phyloP scores from a whole-genome alignment of 1,139 yeast species.

The Pneumocystis canis region DNA sequence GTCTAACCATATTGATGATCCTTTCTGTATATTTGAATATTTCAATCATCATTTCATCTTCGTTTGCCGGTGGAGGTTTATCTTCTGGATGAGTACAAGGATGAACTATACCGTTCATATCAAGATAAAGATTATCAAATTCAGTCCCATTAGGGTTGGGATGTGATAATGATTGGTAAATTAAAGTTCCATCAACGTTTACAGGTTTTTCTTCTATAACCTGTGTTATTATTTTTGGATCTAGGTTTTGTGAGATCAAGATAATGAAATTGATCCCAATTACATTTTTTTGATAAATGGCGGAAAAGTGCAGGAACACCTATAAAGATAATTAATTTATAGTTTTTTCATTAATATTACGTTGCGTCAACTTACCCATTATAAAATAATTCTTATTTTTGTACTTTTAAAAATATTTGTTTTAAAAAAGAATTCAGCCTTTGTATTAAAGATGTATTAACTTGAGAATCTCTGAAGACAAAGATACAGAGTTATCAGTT shows the following conservation, averaged over 20 bases:
- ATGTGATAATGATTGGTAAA: slow-evolving; percentile 53
- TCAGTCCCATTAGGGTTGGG: slow-evolving; percentile 88
- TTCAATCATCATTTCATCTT: slow-evolving; percentile 87
- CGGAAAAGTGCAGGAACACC: slow-evolving; percentile 94
- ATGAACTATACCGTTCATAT: slow-evolving; percentile 96
- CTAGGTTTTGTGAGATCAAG: background rate
- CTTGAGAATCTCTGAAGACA: background rate
- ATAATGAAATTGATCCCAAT: background rate
- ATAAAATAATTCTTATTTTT: background rate
- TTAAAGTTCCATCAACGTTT: slow-evolving; percentile 37
- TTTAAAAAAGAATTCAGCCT: background rate
- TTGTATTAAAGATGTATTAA: background rate
- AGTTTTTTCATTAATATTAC: background rate
- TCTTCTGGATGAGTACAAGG: slow-evolving; percentile 96
- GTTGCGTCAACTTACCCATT: background rate
- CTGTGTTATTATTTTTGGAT: slow-evolving; percentile 86
- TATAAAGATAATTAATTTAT: background rate
- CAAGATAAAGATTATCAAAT: slow-evolving; percentile 73
- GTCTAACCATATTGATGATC: slow-evolving; percentile 84
- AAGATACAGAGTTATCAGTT: background rate
- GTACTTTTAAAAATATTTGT: background rate
- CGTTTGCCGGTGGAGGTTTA: slow-evolving; percentile 84
- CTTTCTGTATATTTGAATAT: slow-evolving; percentile 80
- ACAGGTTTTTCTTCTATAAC: slow-evolving; percentile 62
- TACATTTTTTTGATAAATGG: slow-evolving; percentile 74